Conservation (phyloP, 257 asterid species). For the Gentiana macrophylla region DNA sequence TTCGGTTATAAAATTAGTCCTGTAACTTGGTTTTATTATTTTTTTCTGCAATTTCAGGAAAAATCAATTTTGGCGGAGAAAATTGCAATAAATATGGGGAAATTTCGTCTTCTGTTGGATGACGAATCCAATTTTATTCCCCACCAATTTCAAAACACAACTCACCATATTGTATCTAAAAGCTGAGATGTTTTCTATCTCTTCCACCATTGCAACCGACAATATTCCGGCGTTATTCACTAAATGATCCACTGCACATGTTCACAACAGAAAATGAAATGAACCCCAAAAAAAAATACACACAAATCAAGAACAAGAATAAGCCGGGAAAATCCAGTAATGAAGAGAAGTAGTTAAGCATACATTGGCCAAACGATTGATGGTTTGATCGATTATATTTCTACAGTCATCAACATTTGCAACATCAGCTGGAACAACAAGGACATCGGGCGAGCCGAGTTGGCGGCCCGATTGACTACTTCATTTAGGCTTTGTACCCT, state of each 20-base stretch:
- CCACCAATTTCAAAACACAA: not conserved
- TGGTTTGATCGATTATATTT: slow-evolving; percentile 36
- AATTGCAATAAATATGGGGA: too few species aligned
- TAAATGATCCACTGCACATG: slow-evolving; percentile 54
- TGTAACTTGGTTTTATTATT: too few species aligned
- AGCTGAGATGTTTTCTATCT: slow-evolving; percentile 45
- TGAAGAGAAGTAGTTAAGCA: not conserved
- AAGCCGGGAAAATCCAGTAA: too few species aligned
- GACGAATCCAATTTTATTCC: too few species aligned
- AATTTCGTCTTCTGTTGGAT: too few species aligned
- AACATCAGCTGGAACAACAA: slow-evolving; percentile 40
- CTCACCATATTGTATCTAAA: slow-evolving; percentile 51
- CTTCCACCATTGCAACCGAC: slow-evolving; percentile 46
- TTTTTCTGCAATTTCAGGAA: too few species aligned
- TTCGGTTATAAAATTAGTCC: too few species aligned
- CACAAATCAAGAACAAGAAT: too few species aligned
- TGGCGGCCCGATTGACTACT: slow-evolving; percentile 43
- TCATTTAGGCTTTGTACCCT: slow-evolving; percentile 36
- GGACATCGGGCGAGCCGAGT: slow-evolving; percentile 50
- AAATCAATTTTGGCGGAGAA: too few species aligned
- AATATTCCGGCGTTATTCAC: slow-evolving; percentile 50
- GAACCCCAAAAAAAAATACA: too few species aligned
- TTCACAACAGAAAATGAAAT: not conserved
- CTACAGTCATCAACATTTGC: slow-evolving; percentile 44
- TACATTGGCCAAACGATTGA: slow-evolving; percentile 51